phyloP scores from a whole-genome alignment of 495 filamentous ascomycete species.

The Polyplosphaeria fusca region DNA sequence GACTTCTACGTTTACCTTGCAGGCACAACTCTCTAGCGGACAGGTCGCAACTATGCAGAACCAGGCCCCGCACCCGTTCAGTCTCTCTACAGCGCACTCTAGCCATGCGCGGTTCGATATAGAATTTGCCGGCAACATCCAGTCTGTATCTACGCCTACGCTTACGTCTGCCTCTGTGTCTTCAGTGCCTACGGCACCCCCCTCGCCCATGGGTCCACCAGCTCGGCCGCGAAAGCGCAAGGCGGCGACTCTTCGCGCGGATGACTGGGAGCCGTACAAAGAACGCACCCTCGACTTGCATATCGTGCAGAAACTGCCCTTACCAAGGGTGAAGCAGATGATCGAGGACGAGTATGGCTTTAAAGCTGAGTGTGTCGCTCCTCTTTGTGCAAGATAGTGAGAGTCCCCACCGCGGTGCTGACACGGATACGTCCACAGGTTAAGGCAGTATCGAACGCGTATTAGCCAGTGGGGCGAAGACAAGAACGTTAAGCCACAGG shows the following conservation, averaged over 20 bases:
- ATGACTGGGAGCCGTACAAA: conserved; percentile 32
- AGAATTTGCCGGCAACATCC: no score
- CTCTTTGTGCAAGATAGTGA: neutral
- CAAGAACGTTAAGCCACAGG: conserved; percentile 36
- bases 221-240: conserved; percentile 29
- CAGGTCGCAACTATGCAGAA: no score
- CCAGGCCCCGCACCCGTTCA: no score
- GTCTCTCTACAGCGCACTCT: no score
- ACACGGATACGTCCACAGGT: conserved; percentile 9
- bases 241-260: conserved; percentile 26
- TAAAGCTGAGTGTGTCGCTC: conserved; percentile 23
- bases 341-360: conserved; percentile 27
- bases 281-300: conserved; percentile 30
- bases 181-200: conserved; percentile 9
- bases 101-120: no score
- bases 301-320: conserved; percentile 19
- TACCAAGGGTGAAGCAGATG: conserved; percentile 19
- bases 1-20: no score
- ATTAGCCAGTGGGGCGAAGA: conserved; percentile 35
- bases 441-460: conserved; percentile 34
- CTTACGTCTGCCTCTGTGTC: no score
- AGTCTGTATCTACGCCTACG: no score
- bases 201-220: conserved; percentile 24
- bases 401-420: neutral
- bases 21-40: no score